Evolutionary conservation across 108 stramenopile species (phyloP), one percentile per base, ranked within the genome.

Genomic region (Mayamaea pseudoterrestris): DNA sequence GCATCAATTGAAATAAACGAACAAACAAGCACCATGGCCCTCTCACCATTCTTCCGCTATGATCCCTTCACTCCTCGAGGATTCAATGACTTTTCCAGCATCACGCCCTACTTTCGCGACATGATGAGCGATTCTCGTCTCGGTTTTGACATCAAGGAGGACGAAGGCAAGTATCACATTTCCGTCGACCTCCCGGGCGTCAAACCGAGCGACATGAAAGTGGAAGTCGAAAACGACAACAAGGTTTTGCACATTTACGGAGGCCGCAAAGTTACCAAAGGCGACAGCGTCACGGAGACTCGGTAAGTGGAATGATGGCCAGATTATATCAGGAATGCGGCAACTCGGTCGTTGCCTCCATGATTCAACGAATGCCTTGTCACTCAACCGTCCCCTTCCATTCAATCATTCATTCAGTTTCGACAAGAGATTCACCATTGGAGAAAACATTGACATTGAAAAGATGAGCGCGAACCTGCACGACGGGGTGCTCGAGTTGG

Each of bases 141-240:
- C 24, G 62, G 69, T 28, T 80, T 68, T 30, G 71, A 80, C 44
- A 47, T 80, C 42, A 57, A 54, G 27, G 78, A 80, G 57, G 61
- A 74, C 37, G 71, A 73, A 0, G 67, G 67, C 37, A 60, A 57
- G 35, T 80, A 72, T 47, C 61, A 66, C 22, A 51, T 80, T 3
- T 41, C 67, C 21, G 56, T 80, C 13, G 78, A 80, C 44, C 68
- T 80, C n/a, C 78, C 78, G 0, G 78, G 78, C 17, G 68, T 80
- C 29, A 66, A 60, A 46, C 14, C 61, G 2, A 50, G 65, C 14
- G 66, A 80, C 35, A 70, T 80, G 51, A 74, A 69, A 30, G 37
- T 79, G 21, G 58, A 74, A 25, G 44, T 79, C 2, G 61, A 71
- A 36, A 35, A 74, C 13, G 54, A 66, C 17, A 30, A 30, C 13